Percentiles rank a stretch among this genome's conserved stretches.
These are phyloP conservation scores for Delonix regia DNA, from an alignment of 306 rosid species.

Conservation along the genomic window DNA sequence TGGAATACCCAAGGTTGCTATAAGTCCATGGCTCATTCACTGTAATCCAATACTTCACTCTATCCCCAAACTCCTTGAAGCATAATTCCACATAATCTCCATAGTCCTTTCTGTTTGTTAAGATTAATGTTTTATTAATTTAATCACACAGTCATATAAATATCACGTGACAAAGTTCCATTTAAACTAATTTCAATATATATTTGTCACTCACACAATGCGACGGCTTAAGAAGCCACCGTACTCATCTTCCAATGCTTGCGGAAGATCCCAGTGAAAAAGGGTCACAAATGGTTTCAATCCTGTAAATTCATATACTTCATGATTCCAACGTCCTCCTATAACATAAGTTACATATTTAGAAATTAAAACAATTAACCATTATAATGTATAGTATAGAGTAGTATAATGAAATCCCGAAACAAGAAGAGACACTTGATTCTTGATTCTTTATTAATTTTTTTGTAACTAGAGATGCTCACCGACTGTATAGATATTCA, in stretches of 20 bases:
- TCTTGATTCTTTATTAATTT: too few species aligned
- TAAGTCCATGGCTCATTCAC: constrained; percentile 56
- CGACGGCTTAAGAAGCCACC: not conserved
- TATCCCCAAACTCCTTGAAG: constrained; percentile 57
- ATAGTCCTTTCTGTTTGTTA: constrained; percentile 45
- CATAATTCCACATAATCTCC: constrained; percentile 57
- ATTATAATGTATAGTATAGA: too few species aligned
- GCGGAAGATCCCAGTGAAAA: not conserved
- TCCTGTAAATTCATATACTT: not conserved
- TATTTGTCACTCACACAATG: not conserved
- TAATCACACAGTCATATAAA: not conserved
- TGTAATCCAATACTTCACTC: constrained; percentile 70
- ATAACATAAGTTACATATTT: too few species aligned
- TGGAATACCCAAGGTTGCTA: constrained; percentile 36
- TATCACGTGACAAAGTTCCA: too few species aligned
- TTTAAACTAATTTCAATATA: too few species aligned
- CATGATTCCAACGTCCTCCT: not conserved
- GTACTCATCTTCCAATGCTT: not conserved
- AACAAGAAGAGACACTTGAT: too few species aligned
- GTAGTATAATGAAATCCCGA: too few species aligned
- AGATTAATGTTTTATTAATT: not conserved
- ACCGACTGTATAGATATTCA: too few species aligned
- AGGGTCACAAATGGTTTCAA: not conserved
- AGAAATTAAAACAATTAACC: too few species aligned
- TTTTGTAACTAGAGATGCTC: too few species aligned